Evolutionary conservation across 2,329 filamentous ascomycete genomes (phyloP).

Genomic region (Seiridium cupressi): DNA sequence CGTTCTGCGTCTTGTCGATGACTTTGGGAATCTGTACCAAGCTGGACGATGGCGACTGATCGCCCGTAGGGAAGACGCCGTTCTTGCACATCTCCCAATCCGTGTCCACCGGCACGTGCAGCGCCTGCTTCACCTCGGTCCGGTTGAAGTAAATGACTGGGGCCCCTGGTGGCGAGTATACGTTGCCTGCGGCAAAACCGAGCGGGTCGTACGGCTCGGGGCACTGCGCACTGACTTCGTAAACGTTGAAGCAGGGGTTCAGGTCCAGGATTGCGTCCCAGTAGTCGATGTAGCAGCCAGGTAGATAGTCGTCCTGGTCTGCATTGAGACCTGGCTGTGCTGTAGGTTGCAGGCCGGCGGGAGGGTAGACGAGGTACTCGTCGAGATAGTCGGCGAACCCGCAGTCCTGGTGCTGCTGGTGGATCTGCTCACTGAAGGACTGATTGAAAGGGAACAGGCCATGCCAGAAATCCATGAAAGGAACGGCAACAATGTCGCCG

Average conservation of each 20-base stretch:
- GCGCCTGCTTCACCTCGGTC: conserved; percentile 24
- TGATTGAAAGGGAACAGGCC: conserved; percentile 64
- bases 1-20: conserved; percentile 68
- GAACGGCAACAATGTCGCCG: conserved; percentile 46
- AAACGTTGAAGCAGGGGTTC: conserved; percentile 81
- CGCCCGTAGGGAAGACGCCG: conserved; percentile 34
- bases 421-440: conserved; percentile 50
- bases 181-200: conserved; percentile 9
- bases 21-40: conserved; percentile 61
- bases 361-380: conserved; percentile 67
- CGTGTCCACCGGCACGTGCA: conserved; percentile 23
- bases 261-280: conserved; percentile 49
- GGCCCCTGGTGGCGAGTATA: conserved; percentile 16
- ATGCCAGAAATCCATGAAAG: conserved; percentile 60
- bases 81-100: conserved; percentile 57
- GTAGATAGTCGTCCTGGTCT: conserved; percentile 17
- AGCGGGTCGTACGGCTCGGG: conserved; percentile 66
- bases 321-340: conserved; percentile 41
- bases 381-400: conserved; percentile 61
- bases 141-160: conserved; percentile 48
- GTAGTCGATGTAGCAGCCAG: conserved; percentile 47
- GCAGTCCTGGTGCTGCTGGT: conserved; percentile 52
- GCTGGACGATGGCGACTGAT: conserved; percentile 49
- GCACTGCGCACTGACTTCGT: conserved; percentile 71
- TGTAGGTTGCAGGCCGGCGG: conserved; percentile 56